Conservation (phyloP, 352 stramenopile genomes). For the Phytophthora palmivora region DNA sequence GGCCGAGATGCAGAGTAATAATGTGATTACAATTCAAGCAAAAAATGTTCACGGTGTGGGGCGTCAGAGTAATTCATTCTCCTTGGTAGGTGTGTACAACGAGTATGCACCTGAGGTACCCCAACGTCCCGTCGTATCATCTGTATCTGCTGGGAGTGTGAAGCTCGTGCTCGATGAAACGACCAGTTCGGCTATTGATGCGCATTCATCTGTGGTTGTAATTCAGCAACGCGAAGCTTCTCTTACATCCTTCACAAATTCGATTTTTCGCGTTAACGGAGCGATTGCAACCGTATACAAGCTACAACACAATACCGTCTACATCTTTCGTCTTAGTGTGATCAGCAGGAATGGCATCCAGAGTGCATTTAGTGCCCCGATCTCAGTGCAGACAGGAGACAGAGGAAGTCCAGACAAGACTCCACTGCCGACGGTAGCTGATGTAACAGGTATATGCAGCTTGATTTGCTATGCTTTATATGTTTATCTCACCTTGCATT, state of each 20-base stretch:
- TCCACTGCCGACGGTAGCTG: constrained; percentile 37
- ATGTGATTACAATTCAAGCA: constrained; percentile 46
- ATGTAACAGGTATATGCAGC: constrained; percentile 43
- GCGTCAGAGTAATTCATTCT: constrained; percentile 22
- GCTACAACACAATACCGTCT: constrained; percentile 51
- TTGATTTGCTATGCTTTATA: background rate
- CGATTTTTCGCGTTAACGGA: constrained; percentile 22
- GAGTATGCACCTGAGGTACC: background rate
- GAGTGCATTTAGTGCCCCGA: constrained; percentile 37
- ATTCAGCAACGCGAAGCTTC: constrained; percentile 48
- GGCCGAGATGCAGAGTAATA: background rate
- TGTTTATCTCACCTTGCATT: background rate
- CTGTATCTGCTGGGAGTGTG: constrained; percentile 34
- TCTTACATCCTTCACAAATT: constrained; percentile 23
- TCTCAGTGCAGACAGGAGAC: constrained; percentile 39
- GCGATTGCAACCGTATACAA: constrained; percentile 46
- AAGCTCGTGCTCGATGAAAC: constrained; percentile 26
- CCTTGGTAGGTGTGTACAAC: background rate
- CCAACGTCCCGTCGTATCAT: constrained; percentile 9
- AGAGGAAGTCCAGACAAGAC: constrained; percentile 44
- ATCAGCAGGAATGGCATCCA: constrained; percentile 17
- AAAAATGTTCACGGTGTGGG: constrained; percentile 47
- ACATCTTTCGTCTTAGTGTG: constrained; percentile 53
- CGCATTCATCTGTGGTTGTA: constrained; percentile 4
- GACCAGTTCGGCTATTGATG: constrained; percentile 3